These are phyloP conservation scores for Fusarium odoratissimum DNA, from an alignment of 2,329 filamentous ascomycete genomes.

Conservation along the genomic window DNA sequence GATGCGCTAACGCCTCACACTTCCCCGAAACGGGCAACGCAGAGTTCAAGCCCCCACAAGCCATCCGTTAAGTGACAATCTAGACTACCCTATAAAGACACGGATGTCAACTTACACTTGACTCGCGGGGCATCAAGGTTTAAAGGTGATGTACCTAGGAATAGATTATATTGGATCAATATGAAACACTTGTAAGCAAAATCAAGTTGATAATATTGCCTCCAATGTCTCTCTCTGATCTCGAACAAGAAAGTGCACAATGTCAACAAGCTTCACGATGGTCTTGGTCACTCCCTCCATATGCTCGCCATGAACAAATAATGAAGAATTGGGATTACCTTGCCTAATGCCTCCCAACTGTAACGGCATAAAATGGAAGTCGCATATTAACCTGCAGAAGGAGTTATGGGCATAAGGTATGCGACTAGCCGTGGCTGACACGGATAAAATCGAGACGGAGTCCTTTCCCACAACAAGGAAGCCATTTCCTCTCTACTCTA, in stretches of 20 bases:
- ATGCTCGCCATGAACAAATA: not conserved
- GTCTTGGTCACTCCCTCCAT: not conserved
- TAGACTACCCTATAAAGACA: not conserved
- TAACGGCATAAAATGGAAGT: not conserved
- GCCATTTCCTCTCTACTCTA: not conserved
- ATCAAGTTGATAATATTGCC: not conserved
- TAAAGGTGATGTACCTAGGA: not conserved
- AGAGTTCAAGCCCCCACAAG: not conserved
- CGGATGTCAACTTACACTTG: not conserved
- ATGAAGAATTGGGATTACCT: not conserved
- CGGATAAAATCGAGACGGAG: not conserved
- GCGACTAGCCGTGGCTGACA: not conserved
- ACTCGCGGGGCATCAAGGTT: not conserved
- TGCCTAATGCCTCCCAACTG: not conserved
- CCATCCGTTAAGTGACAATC: not conserved
- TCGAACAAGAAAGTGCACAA: not conserved
- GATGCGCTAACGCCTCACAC: not conserved
- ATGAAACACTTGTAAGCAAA: not conserved
- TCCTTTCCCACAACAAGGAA: not conserved
- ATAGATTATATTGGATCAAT: not conserved
- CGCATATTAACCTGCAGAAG: not conserved
- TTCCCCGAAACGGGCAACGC: not conserved
- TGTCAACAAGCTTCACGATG: not conserved
- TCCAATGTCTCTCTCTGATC: not conserved
- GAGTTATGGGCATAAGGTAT: not conserved